Evolutionary conservation across 352 stramenopile species (phyloP), one percentile per base, ranked within the genome.

Genomic region (Achlya hypogyna): DNA sequence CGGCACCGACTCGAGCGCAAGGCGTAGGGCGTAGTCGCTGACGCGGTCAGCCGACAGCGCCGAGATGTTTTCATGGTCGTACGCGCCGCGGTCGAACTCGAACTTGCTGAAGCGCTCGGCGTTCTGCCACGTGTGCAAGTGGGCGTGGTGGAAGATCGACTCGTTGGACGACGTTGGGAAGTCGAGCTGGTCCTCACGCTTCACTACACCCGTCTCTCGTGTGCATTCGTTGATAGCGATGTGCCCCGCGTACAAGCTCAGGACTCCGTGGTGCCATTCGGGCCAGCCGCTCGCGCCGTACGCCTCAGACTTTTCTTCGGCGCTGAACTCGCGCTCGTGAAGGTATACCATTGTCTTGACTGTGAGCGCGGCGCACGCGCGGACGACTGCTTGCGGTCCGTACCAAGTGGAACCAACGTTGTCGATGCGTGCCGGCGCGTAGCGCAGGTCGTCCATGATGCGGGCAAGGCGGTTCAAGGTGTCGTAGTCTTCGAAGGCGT

Each of bases 331-430:
- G 51, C 49, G 29, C 4, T 59, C 34, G 22, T 58, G 18, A 3
- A 67, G 23, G n/a, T 56, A 59, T 45, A 58, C 14, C 42, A 58
- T 58, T 2, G 34, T 10, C 22, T 67, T 5, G 6, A 58, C 38
- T 8, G 60, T 40, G 16, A 67, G 25, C 4, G 14, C 20, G 32
- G 60, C 60, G 18, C 60, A 67, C 25, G 38, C 20, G 5, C 32
- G 60, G 14, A 67, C 23, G 23, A 59, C 2, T 6, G n/a, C 18
- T 8, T 10, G n/a, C 1, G 60, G 47, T 16, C 60, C 60, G 28
- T 59, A 67, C 60, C 40, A 67, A 12, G 42, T 67, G 14, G 60
- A 67, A 18, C 60, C 60, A 29, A 67, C 34, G n/a, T 53, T 54
- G n/a, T 62, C 4, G 3, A 65, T 10, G 18, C 23, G 38, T 23